phyloP scores from a whole-genome alignment of 441 rosid genomes.

The Omphalea diandra region DNA sequence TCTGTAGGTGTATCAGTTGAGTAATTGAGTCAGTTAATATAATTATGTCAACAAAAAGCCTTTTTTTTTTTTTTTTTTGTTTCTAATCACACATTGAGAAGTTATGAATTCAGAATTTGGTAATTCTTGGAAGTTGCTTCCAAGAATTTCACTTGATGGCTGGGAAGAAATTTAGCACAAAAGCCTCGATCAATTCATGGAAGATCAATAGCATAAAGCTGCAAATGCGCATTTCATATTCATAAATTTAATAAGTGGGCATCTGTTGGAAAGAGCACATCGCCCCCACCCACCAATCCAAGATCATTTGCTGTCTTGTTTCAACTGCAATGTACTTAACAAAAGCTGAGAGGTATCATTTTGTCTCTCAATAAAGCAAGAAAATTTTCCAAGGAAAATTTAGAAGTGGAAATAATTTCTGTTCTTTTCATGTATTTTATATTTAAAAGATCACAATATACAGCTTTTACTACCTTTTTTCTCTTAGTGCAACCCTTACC shows the following conservation, averaged over 20 bases:
- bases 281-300: conserved; percentile 1
- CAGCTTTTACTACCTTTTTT: not conserved
- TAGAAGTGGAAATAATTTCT: not conserved
- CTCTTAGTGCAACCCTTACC: not conserved
- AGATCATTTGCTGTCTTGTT: not conserved
- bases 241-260: not conserved
- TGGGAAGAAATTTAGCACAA: not conserved
- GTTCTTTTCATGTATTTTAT: conserved; percentile 6
- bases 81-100: not conserved
- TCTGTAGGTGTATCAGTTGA: too few species aligned
- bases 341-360: conserved; percentile 13
- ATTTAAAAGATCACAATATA: not conserved
- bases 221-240: not conserved
- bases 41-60: too few species aligned
- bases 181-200: not conserved
- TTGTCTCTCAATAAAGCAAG: conserved; percentile 19
- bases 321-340: conserved; percentile 11
- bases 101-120: not conserved
- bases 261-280: not conserved
- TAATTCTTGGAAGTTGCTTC: not conserved
- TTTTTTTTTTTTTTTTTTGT: too few species aligned
- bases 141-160: not conserved
- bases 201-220: conserved; percentile 6
- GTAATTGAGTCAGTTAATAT: too few species aligned
- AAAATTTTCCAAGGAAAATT: not conserved